phyloP scores from a whole-genome alignment of 169 alveolate species.

The Eimeria praecox region DNA sequence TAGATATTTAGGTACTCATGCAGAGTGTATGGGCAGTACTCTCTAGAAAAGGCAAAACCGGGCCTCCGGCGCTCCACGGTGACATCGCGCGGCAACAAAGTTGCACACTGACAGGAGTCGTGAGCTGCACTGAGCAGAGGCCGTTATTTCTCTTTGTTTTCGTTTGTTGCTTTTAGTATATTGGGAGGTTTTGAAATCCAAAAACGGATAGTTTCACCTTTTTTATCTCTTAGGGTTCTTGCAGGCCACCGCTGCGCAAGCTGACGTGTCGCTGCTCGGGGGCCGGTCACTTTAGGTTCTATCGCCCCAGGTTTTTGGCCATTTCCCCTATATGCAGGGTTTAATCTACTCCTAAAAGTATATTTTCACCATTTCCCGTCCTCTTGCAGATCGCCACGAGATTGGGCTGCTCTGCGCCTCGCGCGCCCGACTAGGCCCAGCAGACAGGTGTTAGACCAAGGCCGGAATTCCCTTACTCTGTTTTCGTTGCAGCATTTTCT shows the following conservation, averaged over 20 bases:
- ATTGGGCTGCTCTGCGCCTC: slow-evolving; percentile 23
- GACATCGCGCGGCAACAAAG: slow-evolving; percentile 69
- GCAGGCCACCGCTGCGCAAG: slow-evolving; percentile 45
- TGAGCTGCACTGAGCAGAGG: background rate
- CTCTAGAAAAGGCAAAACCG: background rate
- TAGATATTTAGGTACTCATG: background rate
- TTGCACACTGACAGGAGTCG: slow-evolving; percentile 72
- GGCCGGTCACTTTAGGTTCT: slow-evolving; percentile 74
- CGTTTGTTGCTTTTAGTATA: slow-evolving; percentile 59
- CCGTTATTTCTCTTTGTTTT: slow-evolving; percentile 33
- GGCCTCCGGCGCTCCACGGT: slow-evolving; percentile 72
- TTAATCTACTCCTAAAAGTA: background rate
- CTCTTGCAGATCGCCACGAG: slow-evolving; percentile 53
- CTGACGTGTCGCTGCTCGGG: slow-evolving; percentile 74
- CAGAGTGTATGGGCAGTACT: background rate
- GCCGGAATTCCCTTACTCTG: slow-evolving; percentile 49
- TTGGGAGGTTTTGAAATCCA: slow-evolving; percentile 61
- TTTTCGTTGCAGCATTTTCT: background rate
- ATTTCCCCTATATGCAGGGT: slow-evolving; percentile 19
- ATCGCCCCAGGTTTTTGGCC: slow-evolving; percentile 75
- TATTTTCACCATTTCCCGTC: background rate
- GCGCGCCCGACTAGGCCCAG: slow-evolving; percentile 53
- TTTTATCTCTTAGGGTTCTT: slow-evolving; percentile 32
- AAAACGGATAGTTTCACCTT: slow-evolving; percentile 48
- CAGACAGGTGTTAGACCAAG: slow-evolving; percentile 63